Evolutionary conservation across 371 early-diverging fungal genomes (phyloP), one percentile per base, ranked within the genome.

Genomic region (Mortierella sp.): DNA sequence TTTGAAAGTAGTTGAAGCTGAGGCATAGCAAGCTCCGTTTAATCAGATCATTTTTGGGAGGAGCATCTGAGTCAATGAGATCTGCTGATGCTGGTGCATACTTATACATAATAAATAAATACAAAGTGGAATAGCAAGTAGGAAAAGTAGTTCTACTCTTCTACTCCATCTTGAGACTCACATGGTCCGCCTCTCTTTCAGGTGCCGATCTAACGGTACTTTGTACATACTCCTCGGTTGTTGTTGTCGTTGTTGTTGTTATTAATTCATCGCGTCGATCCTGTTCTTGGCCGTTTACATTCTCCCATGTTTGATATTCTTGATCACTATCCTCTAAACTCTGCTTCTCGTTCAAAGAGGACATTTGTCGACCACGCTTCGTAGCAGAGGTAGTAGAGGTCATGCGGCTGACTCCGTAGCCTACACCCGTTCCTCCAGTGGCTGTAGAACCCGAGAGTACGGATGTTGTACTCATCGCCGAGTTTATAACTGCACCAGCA

Each of bases 1-100:
- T 28, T 41, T 80, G n/a, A 70, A 71, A 33, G 10, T 75, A 28
- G 22, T 80, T 1, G 81, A 80, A 62, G 45, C 75, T 8, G 75
- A 48, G 16, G 70, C 52, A 74, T 78, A 62, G 47, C 19, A 15
- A 21, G 16, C 36, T 36, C 36, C 36, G 45, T 16, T 45, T 45
- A 15, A 52, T 21, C 52, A 52, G 9, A 21, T 1, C 4, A 16
- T 52, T 52, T 52, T 10, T 21, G 21, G 36, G 36, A 6, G 36
- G 36, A 36, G 36, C 36, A 36, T 36, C 36, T 36, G 36, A 36
- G 36, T 36, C 36, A 5, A 36, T 36, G 36, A 36, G 36, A 36
- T 6, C 36, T 36, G 0, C 3, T 36, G 36, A 36, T 36, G 36
- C 36, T 36, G 7, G 2, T 5, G 36, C 7, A 36, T 36, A 36